phyloP scores from a whole-genome alignment of 306 rosid species.

The Cucumis melo region DNA sequence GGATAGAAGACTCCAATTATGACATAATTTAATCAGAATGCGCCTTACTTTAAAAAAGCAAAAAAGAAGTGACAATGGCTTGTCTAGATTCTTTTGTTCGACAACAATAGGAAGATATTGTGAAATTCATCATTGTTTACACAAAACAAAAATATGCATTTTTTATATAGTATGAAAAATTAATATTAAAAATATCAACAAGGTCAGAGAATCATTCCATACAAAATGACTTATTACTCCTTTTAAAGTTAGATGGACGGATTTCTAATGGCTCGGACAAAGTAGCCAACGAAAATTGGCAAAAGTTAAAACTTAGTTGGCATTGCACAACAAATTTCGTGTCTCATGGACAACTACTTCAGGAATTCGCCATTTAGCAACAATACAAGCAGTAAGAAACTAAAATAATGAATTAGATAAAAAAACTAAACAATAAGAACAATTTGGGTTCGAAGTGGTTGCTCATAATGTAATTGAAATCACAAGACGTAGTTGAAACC shows the following conservation, averaged over 20 bases:
- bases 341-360: background rate
- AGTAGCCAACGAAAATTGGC: background rate
- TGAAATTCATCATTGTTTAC: background rate
- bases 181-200: background rate
- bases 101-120: conserved; percentile 5
- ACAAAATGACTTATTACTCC: background rate
- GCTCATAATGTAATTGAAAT: too few species aligned
- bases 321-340: background rate
- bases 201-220: background rate
- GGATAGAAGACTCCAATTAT: too few species aligned
- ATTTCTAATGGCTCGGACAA: background rate
- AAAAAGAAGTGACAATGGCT: background rate
- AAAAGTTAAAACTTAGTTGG: background rate
- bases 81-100: conserved; percentile 16
- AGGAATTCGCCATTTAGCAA: background rate
- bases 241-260: background rate
- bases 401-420: background rate
- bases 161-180: background rate
- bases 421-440: too few species aligned
- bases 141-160: background rate
- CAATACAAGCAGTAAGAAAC: background rate
- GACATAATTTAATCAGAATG: background rate
- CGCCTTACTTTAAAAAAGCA: background rate
- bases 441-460: too few species aligned
- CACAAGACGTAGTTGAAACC: too few species aligned